These are phyloP conservation scores for Melanogaster broomeanus DNA, from an alignment of 768 basidiomycete species.

Conservation along the genomic window DNA sequence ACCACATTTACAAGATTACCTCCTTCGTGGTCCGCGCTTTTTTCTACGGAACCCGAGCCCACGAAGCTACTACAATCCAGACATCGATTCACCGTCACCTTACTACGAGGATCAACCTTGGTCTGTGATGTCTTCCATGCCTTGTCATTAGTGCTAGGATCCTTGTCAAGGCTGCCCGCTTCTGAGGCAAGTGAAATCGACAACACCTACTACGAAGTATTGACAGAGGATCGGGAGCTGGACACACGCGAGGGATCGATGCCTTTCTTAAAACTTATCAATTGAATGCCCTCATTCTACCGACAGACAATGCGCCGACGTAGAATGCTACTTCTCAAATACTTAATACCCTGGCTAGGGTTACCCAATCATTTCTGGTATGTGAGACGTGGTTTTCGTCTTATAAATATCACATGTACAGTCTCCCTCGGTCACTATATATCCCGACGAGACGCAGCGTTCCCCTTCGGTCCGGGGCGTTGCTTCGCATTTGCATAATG, in stretches of 20 bases:
- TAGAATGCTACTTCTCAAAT: background rate
- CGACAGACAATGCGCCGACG: slow-evolving; percentile 35
- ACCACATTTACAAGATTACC: too few species aligned
- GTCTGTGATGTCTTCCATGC: slow-evolving; percentile 17
- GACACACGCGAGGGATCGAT: slow-evolving; percentile 56
- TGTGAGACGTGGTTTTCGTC: too few species aligned
- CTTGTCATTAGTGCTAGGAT: slow-evolving; percentile 6
- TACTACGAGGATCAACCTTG: slow-evolving; percentile 39
- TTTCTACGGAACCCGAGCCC: too few species aligned
- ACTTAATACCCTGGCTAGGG: slow-evolving; percentile 16
- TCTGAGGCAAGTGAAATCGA: slow-evolving; percentile 35
- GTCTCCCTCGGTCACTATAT: slow-evolving; percentile 68
- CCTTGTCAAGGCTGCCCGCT: slow-evolving; percentile 15
- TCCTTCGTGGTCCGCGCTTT: too few species aligned
- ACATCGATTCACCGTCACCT: slow-evolving; percentile 43
- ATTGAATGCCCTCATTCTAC: slow-evolving; percentile 55
- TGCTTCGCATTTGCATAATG: slow-evolving; percentile 93
- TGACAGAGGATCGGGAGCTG: slow-evolving; percentile 48
- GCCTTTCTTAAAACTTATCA: slow-evolving; percentile 46
- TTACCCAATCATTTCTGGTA: slow-evolving; percentile 67
- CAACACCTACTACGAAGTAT: slow-evolving; percentile 43
- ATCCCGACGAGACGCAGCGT: slow-evolving; percentile 45
- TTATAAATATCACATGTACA: slow-evolving; percentile 3
- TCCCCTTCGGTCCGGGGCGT: slow-evolving; percentile 55
- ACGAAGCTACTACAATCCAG: too few species aligned